A percentile compares a stretch with the other conserved stretches of the same genome.
These are phyloP conservation scores for Tuber calosporum DNA, from an alignment of 495 filamentous ascomycete genomes.

Conservation along the genomic window DNA sequence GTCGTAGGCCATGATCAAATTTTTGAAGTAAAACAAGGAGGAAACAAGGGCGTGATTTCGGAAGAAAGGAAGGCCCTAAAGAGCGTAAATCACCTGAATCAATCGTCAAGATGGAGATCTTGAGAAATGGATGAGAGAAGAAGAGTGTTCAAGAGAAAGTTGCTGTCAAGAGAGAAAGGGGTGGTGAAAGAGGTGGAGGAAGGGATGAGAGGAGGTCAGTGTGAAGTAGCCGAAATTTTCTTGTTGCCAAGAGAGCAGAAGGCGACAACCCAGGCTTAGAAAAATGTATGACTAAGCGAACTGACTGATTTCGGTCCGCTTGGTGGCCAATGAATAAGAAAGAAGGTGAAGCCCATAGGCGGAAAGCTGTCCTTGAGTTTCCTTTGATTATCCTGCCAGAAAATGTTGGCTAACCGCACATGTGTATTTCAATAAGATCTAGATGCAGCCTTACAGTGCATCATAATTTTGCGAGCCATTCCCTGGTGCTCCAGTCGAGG, in stretches of 20 bases:
- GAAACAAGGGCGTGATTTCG: conserved; percentile 17
- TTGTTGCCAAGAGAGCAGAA: conserved; percentile 1
- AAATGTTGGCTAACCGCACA: background rate
- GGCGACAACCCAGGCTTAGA: background rate
- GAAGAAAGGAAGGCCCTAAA: conserved; percentile 12
- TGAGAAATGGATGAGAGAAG: conserved; percentile 23
- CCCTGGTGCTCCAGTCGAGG: background rate
- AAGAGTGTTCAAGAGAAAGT: conserved; percentile 29
- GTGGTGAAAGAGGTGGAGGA: conserved; percentile 26
- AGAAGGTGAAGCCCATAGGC: background rate
- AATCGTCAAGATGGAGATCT: conserved; percentile 20
- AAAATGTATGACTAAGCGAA: background rate
- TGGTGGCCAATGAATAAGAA: background rate
- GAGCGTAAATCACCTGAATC: conserved; percentile 13
- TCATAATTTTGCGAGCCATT: background rate
- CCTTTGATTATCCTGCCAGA: background rate
- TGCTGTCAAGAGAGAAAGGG: conserved; percentile 39
- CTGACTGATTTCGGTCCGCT: background rate
- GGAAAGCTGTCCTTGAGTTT: background rate
- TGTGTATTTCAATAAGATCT: background rate
- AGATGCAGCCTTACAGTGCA: background rate
- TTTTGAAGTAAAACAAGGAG: conserved; percentile 4
- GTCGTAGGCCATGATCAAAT: conserved; percentile 39
- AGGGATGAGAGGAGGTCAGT: conserved; percentile 39
- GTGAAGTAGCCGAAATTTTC: conserved; percentile 14